Evolutionary conservation across 2,329 filamentous ascomycete genomes (phyloP).

Genomic region (Fusarium kyushuense): DNA sequence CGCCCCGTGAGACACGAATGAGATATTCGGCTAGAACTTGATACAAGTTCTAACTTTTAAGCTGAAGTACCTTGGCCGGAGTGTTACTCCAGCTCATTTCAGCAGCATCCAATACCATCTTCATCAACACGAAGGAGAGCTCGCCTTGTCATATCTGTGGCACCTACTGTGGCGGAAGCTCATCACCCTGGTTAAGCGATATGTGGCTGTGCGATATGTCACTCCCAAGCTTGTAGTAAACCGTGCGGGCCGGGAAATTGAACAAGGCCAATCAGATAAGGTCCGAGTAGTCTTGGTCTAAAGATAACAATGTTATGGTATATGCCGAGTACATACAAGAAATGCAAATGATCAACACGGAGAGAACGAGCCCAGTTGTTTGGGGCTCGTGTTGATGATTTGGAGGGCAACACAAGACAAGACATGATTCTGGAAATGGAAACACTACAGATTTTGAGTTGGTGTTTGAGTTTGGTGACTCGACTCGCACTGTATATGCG

Average conservation of each 20-base stretch:
- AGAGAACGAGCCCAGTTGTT: conserved; percentile 24
- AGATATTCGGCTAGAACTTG: neutral
- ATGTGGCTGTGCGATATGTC: conserved; percentile 33
- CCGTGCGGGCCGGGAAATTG: conserved; percentile 5
- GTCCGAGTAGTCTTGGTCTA: conserved; percentile 1
- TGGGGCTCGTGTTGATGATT: conserved; percentile 27
- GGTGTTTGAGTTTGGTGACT: neutral
- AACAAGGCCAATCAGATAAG: conserved; percentile 17
- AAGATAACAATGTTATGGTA: conserved; percentile 20
- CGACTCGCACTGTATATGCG: conserved; percentile 28
- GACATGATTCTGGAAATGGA: conserved; percentile 32
- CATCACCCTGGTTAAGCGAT: conserved; percentile 10
- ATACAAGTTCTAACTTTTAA: neutral
- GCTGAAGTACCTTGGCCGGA: neutral
- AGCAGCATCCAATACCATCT: conserved; percentile 11
- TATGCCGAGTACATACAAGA: conserved; percentile 16
- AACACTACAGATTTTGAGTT: conserved; percentile 23
- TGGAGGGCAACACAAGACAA: conserved; percentile 3
- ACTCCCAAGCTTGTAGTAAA: neutral
- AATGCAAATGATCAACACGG: conserved; percentile 29
- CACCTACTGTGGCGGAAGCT: conserved; percentile 13
- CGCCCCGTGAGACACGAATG: conserved; percentile 12
- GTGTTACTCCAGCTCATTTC: neutral
- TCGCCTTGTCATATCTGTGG: conserved; percentile 16
- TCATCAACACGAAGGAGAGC: conserved; percentile 22